Conservation (phyloP, 2,329 filamentous ascomycete species). For the Talaromyces amestolkiae region DNA sequence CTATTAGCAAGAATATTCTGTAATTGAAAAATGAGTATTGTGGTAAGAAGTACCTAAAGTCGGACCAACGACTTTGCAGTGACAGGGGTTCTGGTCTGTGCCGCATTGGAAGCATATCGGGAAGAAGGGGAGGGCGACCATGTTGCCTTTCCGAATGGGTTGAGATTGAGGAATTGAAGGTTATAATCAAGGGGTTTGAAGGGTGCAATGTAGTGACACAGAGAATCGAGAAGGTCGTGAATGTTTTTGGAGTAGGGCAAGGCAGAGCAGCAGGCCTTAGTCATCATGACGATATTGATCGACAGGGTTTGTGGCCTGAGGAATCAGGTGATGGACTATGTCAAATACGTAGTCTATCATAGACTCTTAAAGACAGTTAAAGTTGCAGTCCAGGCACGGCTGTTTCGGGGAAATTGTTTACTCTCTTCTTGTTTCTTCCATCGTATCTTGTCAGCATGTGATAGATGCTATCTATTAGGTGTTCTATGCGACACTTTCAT, state of each 20-base stretch:
- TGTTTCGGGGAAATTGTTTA: background rate
- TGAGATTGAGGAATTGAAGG: background rate
- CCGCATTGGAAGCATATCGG: slow-evolving; percentile 56
- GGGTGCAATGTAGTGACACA: background rate
- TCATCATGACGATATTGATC: slow-evolving; percentile 20
- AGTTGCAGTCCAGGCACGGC: background rate
- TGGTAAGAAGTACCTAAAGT: slow-evolving; percentile 46
- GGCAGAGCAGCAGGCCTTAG: background rate
- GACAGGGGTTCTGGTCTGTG: slow-evolving; percentile 57
- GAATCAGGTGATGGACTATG: background rate
- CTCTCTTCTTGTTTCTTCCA: background rate
- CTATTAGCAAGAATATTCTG: background rate
- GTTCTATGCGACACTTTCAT: background rate
- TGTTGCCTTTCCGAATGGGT: slow-evolving; percentile 20
- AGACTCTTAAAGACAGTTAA: background rate
- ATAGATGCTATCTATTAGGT: background rate
- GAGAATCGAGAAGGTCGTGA: background rate
- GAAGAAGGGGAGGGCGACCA: slow-evolving; percentile 50
- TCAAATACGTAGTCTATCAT: background rate
- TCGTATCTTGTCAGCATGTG: background rate
- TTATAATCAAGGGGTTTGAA: background rate
- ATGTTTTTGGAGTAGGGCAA: background rate
- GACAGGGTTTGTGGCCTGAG: background rate
- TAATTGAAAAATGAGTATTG: background rate
- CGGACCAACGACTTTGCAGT: slow-evolving; percentile 57